A percentile compares a stretch with the other conserved stretches of the same genome.
phyloP scores from a whole-genome alignment of 768 basidiomycete genomes.

The Mycena galericulata region DNA sequence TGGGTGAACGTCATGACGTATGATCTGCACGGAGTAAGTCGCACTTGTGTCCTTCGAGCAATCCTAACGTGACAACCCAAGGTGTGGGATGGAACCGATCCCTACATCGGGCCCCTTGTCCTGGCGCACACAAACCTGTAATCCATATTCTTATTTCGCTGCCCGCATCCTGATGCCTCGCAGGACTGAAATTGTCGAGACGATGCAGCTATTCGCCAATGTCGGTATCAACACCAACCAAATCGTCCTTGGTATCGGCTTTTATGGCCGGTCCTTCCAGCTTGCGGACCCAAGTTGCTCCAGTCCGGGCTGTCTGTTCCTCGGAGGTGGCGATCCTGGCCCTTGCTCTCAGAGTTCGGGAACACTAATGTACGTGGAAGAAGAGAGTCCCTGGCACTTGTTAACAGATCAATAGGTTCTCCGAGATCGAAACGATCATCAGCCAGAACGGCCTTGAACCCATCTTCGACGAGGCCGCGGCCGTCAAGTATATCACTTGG shows the following conservation, averaged over 20 bases:
- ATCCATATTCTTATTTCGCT: no score
- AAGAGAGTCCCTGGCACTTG: neutral
- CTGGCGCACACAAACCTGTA: conserved; percentile 35
- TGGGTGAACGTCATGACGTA: conserved; percentile 39
- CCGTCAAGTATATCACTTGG: conserved; percentile 31
- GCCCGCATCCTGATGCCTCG: no score
- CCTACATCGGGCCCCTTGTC: conserved; percentile 28
- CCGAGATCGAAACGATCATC: conserved; percentile 35
- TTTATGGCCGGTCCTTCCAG: conserved; percentile 16
- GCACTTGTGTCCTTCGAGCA: neutral
- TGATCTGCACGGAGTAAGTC: conserved; percentile 31
- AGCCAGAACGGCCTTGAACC: conserved; percentile 5
- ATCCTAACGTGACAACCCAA: neutral
- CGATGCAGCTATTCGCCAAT: conserved; percentile 22
- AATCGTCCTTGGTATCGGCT: conserved; percentile 37
- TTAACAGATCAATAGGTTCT: conserved; percentile 31
- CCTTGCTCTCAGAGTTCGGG: conserved; percentile 19
- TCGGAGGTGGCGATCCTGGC: neutral
- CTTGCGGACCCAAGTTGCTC: neutral
- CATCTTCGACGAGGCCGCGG: conserved; percentile 24
- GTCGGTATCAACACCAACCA: conserved; percentile 24
- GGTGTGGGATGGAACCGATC: conserved; percentile 36
- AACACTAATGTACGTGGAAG: neutral
- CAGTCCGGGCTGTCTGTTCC: neutral
- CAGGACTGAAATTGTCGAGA: conserved; percentile 33